Evolutionary conservation across 1,284 basidiomycete genomes (phyloP).

Genomic region (Sanghuangporus weigelae): DNA sequence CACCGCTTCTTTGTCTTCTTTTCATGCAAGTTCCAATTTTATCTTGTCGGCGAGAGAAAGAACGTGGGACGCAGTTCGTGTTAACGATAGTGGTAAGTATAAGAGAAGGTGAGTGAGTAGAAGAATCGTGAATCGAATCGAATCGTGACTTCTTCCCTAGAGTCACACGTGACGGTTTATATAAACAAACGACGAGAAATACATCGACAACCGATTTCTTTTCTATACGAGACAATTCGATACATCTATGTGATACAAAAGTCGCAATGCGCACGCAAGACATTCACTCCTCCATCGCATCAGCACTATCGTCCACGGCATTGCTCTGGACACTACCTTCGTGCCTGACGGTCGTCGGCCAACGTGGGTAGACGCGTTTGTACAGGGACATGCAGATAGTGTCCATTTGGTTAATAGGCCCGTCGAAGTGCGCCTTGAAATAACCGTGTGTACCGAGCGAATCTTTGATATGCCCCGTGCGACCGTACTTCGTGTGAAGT

Average conservation of each 20-base stretch:
- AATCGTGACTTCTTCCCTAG: too few species aligned
- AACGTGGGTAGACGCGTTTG: slow-evolving; percentile 88
- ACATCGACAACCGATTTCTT: too few species aligned
- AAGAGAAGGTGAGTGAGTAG: too few species aligned
- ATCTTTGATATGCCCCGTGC: slow-evolving; percentile 89
- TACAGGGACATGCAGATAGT: slow-evolving; percentile 89
- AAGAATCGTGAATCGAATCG: too few species aligned
- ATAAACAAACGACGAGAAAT: too few species aligned
- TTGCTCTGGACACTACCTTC: neutral
- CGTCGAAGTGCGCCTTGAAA: slow-evolving; percentile 97
- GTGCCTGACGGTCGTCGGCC: slow-evolving; percentile 51
- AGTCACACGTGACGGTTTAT: too few species aligned
- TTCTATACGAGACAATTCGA: neutral
- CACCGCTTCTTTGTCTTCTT: neutral
- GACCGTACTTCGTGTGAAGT: slow-evolving; percentile 89
- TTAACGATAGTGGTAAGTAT: too few species aligned
- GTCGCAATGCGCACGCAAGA: neutral
- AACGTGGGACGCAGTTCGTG: too few species aligned
- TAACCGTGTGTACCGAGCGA: slow-evolving; percentile 98
- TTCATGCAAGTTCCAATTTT: neutral
- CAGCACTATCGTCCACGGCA: slow-evolving; percentile 12
- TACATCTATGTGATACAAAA: neutral
- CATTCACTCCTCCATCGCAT: slow-evolving; percentile 23
- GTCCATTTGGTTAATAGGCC: slow-evolving; percentile 94
- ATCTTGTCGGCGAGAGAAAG: too few species aligned